A percentile compares a stretch with the other conserved stretches of the same genome.
phyloP scores from a whole-genome alignment of 1,139 yeast species.

The Lipomyces yarrowii region DNA sequence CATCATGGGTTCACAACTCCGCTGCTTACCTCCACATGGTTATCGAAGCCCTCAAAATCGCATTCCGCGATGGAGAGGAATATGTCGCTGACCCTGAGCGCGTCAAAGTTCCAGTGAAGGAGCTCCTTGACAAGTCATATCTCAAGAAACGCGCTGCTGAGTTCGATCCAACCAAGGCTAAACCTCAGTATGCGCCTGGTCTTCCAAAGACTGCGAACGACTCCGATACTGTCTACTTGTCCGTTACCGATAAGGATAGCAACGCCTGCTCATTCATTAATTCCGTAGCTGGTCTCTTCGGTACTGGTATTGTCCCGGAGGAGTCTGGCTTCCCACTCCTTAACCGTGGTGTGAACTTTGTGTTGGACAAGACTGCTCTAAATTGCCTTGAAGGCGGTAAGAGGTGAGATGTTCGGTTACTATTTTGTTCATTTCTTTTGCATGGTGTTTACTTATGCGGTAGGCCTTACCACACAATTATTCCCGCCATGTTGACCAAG shows the following conservation, averaged over 20 bases:
- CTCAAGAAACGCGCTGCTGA: slow-evolving; percentile 54
- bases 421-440: background rate
- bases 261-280: slow-evolving; percentile 83
- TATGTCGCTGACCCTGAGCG: slow-evolving; percentile 65
- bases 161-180: slow-evolving; percentile 49
- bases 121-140: slow-evolving; percentile 46
- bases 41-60: slow-evolving; percentile 70
- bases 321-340: slow-evolving; percentile 73
- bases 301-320: slow-evolving; percentile 69
- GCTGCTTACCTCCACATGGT: slow-evolving; percentile 68
- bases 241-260: slow-evolving; percentile 70
- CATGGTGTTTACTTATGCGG: background rate
- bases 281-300: slow-evolving; percentile 72
- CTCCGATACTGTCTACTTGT: slow-evolving; percentile 77
- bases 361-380: slow-evolving; percentile 57
- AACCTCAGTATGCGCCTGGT: slow-evolving; percentile 52
- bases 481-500: slow-evolving; percentile 74
- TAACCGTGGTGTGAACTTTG: slow-evolving; percentile 77
- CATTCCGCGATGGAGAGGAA: slow-evolving; percentile 77
- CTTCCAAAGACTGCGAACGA: slow-evolving; percentile 65
- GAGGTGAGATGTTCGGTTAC: slow-evolving; percentile 31
- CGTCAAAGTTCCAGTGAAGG: slow-evolving; percentile 37
- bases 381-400: slow-evolving; percentile 70
- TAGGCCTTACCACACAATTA: slow-evolving; percentile 80
- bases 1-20: slow-evolving; percentile 62